Evolutionary conservation across 2,329 filamentous ascomycete genomes (phyloP).

Genomic region (Arthroderma sp.): DNA sequence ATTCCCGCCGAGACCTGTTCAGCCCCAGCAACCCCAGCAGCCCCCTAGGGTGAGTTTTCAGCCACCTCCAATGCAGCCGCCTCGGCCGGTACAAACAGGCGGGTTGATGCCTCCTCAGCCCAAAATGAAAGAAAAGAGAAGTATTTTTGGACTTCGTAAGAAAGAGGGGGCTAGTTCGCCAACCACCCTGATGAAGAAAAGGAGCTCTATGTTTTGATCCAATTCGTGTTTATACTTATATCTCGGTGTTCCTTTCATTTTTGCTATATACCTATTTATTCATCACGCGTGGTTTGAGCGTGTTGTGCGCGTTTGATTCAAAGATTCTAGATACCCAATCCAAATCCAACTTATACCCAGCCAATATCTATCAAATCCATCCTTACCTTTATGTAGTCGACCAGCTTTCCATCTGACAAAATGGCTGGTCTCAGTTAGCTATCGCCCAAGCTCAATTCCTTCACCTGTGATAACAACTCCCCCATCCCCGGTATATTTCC

Average conservation of each 20-base stretch:
- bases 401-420: no score
- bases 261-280: background rate
- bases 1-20: background rate
- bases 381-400: no score
- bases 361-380: no score
- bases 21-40: background rate
- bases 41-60: background rate
- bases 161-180: conserved; percentile 14
- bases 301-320: no score
- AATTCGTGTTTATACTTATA: background rate
- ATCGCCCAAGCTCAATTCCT: no score
- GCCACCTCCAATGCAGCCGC: background rate
- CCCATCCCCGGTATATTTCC: no score
- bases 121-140: conserved; percentile 27
- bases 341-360: no score
- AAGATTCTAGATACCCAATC: no score
- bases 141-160: conserved; percentile 32
- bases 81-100: background rate
- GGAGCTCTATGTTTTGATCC: conserved; percentile 31
- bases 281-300: no score
- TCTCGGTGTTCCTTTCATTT: background rate
- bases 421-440: no score
- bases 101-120: conserved; percentile 2
- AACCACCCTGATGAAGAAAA: conserved; percentile 30
- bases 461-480: no score